Base-by-base conservation (phyloP, 129 eudicot species). In the Chrysanthemum lavandulifolium region DNA sequence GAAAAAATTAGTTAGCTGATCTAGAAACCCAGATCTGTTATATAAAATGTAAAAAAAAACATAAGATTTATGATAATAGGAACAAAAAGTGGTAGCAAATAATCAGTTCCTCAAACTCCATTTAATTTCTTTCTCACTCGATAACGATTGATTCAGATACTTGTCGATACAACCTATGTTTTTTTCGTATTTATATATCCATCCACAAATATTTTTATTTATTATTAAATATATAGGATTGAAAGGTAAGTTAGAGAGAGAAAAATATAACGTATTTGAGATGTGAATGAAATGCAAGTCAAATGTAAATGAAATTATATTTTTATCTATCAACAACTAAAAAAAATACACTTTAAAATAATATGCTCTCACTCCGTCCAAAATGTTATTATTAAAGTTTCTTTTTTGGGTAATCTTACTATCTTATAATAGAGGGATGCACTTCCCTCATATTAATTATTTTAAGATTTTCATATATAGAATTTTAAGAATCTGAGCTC, bases 91-190 rank as follows among this genome's bases (percentile, higher is more conserved):
- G 86, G 73, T 73, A 73, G 73, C 79, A 73, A 82, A 62, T 53
- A 53, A 81, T 73, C 27, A 76, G 54, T 68, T 56, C 80, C 74
- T 73, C 79, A 36, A 67, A 59, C 78, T 76, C 75, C 73, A 77
- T 73, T 61, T 76, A 68, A 68, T 53, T 53, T 53, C 6, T 53
- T 53, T 14, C 57, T 52, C 57, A 78, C 70, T 78, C 72, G 86
- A 82, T 73, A 82, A 78, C 82, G 86, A 82, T 78, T 65, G 82
- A 76, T 60, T 36, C 63, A 16, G 79, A 57, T 36, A 57, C 71
- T 60, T 19, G 49, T 75, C 82, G 85, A 82, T 82, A 82, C 79
- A 67, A 82, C 73, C 86, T 65, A 82, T 74, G 86, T 53, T 25
- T 62, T 15, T 53, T 14, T 1, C 1, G 29, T 62, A 19, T 40